Conservation (phyloP, 768 basidiomycete species). For the Tulasnella sp. region DNA sequence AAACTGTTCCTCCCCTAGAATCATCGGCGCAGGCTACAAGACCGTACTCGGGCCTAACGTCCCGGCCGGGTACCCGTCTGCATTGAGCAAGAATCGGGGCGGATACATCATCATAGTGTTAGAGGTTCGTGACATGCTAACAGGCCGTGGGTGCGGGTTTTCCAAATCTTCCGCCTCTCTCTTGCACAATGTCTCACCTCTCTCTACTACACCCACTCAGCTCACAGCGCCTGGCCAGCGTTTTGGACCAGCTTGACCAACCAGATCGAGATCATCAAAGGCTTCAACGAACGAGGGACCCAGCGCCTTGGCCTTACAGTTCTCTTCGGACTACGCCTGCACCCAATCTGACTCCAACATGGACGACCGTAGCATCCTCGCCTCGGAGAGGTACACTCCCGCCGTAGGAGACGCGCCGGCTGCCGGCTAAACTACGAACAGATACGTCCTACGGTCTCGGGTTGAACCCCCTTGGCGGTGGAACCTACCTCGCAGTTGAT, state of each 20-base stretch:
- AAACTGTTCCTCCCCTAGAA: slow-evolving; percentile 27
- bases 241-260: slow-evolving; percentile 24
- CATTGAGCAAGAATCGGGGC: slow-evolving; percentile 51
- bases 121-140: slow-evolving; percentile 56
- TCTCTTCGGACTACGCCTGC: slow-evolving; percentile 49
- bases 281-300: slow-evolving; percentile 30
- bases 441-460: slow-evolving; percentile 20
- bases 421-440: slow-evolving; percentile 14
- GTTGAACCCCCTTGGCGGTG: slow-evolving; percentile 27
- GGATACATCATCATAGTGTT: slow-evolving; percentile 51
- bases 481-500: slow-evolving; percentile 22
- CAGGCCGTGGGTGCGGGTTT: slow-evolving; percentile 36
- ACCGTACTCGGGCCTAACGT: slow-evolving; percentile 44
- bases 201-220: too few species aligned
- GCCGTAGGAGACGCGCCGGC: slow-evolving; percentile 12
- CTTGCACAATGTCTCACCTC: not conserved
- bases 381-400: not conserved
- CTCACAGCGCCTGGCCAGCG: slow-evolving; percentile 48
- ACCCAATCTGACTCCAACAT: slow-evolving; percentile 36
- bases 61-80: slow-evolving; percentile 55
- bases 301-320: slow-evolving; percentile 17
- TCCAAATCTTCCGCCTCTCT: not conserved
- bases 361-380: not conserved
- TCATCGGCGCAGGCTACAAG: slow-evolving; percentile 53
- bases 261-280: slow-evolving; percentile 37